Conservation (phyloP, 768 basidiomycete genomes). For the Dioszegia aurantiaca region DNA sequence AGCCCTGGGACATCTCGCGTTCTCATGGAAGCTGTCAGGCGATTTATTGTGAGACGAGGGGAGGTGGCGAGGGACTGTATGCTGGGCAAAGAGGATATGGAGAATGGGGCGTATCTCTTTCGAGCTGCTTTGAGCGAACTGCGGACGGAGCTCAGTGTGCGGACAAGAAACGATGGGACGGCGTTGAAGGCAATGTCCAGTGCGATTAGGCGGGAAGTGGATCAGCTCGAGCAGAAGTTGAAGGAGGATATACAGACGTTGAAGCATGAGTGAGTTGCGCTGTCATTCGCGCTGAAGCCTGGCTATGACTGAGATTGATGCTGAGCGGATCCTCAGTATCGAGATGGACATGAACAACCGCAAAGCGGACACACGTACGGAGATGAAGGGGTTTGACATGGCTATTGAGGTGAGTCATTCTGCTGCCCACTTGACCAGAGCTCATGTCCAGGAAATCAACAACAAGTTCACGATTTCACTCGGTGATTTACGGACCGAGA, state of each 20-base stretch:
- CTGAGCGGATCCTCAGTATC: conserved; percentile 61
- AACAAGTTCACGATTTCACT: conserved; percentile 55
- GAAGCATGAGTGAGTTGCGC: conserved; percentile 79
- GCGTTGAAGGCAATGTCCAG: conserved; percentile 72
- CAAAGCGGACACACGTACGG: conserved; percentile 82
- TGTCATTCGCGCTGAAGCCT: not conserved
- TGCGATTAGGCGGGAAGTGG: conserved; percentile 81
- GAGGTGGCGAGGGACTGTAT: conserved; percentile 41
- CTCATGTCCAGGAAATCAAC: conserved; percentile 52
- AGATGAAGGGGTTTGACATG: conserved; percentile 79
- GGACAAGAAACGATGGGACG: conserved; percentile 77
- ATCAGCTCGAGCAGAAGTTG: conserved; percentile 80
- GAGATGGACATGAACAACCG: conserved; percentile 95
- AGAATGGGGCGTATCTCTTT: conserved; percentile 58
- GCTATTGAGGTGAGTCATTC: conserved; percentile 57
- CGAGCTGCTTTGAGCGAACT: conserved; percentile 88
- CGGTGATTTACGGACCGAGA: conserved; percentile 54
- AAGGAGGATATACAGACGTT: conserved; percentile 85
- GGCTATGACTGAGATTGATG: too few species aligned
- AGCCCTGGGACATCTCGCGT: conserved; percentile 32
- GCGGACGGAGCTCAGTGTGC: conserved; percentile 76
- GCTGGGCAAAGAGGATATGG: conserved; percentile 53
- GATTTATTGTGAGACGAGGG: conserved; percentile 45
- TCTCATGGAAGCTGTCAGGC: conserved; percentile 52
- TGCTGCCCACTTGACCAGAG: not conserved